These are phyloP conservation scores for Microascus cirrosus DNA, from an alignment of 2,329 filamentous ascomycete species.

Conservation along the genomic window DNA sequence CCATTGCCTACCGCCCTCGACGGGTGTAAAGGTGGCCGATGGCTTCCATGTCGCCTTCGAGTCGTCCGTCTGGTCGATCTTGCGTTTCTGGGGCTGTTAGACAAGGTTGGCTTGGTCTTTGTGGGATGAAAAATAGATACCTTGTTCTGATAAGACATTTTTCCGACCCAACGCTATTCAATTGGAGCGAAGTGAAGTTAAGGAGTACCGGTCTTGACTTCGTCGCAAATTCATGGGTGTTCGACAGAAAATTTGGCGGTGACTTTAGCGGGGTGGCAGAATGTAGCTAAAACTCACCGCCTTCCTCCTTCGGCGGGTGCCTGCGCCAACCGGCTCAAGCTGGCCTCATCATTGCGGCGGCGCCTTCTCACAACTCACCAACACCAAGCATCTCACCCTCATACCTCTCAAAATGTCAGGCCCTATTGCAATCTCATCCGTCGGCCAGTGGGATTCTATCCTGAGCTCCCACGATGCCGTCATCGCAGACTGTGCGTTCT, in stretches of 20 bases:
- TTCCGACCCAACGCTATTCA: background rate
- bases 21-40: conserved; percentile 56
- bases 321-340: background rate
- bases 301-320: conserved; percentile 6
- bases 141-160: background rate
- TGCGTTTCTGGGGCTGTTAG: conserved; percentile 32
- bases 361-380: background rate
- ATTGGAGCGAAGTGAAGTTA: background rate
- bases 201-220: background rate
- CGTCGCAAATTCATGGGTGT: background rate
- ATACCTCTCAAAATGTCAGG: conserved; percentile 25
- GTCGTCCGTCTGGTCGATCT: conserved; percentile 30
- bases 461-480: conserved; percentile 68
- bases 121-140: background rate
- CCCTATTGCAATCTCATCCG: conserved; percentile 49
- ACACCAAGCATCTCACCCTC: background rate
- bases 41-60: conserved; percentile 47
- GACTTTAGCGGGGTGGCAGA: conserved; percentile 13
- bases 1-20: conserved; percentile 50
- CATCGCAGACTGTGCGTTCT: conserved; percentile 74
- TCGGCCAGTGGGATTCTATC: conserved; percentile 60
- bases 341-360: background rate
- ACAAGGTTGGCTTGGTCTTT: background rate
- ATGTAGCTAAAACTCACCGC: conserved; percentile 11
- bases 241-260: conserved; percentile 8